Conservation (phyloP, 1,284 basidiomycete species). For the Irpex sp. region DNA sequence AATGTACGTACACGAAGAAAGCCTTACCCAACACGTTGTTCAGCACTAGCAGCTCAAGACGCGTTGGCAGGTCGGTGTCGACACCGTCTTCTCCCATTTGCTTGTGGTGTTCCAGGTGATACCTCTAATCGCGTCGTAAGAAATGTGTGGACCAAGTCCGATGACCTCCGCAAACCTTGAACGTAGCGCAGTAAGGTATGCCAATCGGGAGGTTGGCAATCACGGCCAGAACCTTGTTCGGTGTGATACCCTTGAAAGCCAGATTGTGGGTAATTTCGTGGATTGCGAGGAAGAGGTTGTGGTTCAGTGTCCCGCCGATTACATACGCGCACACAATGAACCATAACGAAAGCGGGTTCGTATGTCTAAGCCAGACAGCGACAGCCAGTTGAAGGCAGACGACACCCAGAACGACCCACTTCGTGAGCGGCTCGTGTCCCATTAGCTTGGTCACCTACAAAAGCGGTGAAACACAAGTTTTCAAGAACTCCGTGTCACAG, state of each 20-base stretch:
- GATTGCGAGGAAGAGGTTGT: conserved; percentile 96
- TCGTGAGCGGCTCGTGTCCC: conserved; percentile 91
- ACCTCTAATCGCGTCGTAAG: conserved; percentile 46
- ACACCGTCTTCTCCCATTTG: conserved; percentile 94
- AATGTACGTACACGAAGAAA: conserved; percentile 80
- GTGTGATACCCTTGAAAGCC: conserved; percentile 80
- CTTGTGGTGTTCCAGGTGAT: conserved; percentile 95
- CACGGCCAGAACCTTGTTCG: conserved; percentile 88
- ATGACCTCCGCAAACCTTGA: conserved; percentile 58
- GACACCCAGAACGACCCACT: conserved; percentile 82
- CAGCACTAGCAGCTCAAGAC: conserved; percentile 79
- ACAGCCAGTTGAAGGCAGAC: conserved; percentile 72
- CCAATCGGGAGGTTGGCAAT: conserved; percentile 92
- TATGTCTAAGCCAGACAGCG: conserved; percentile 65
- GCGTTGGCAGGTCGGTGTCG: conserved; percentile 92
- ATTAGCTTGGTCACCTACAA: conserved; percentile 86
- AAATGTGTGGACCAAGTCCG: conserved; percentile 7
- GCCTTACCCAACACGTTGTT: conserved; percentile 97
- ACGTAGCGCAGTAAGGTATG: conserved; percentile 92
- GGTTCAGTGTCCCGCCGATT: conserved; percentile 93
- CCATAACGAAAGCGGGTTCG: conserved; percentile 62
- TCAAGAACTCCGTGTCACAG: conserved; percentile 1
- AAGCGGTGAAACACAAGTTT: conserved; percentile 4
- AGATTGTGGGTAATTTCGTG: conserved; percentile 99
- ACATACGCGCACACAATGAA: conserved; percentile 83